These are phyloP conservation scores for Lippia alba DNA, from an alignment of 305 asterid species.

Conservation along the genomic window DNA sequence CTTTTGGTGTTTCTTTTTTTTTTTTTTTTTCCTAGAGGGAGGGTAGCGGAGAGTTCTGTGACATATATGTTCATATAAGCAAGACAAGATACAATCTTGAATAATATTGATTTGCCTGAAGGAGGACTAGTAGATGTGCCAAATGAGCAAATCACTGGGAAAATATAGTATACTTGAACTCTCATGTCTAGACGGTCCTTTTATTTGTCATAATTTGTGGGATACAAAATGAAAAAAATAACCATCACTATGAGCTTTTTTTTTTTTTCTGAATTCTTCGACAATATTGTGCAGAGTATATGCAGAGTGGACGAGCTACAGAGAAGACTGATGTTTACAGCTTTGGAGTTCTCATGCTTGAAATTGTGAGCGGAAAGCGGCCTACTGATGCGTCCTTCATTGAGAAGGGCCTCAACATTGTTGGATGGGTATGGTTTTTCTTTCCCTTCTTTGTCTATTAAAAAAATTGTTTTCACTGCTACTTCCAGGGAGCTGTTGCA, in stretches of 20 bases:
- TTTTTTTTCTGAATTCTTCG: slow-evolving; percentile 23
- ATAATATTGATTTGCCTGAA: slow-evolving; percentile 13
- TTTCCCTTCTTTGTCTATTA: slow-evolving; percentile 13
- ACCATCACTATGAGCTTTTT: slow-evolving; percentile 11
- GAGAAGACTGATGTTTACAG: slow-evolving; percentile 94
- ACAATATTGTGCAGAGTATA: slow-evolving; percentile 63
- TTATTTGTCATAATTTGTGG: neutral
- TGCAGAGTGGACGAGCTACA: slow-evolving; percentile 98
- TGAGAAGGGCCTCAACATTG: slow-evolving; percentile 96
- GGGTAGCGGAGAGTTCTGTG: neutral
- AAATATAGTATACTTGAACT: slow-evolving; percentile 23
- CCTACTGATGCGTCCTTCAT: slow-evolving; percentile 95
- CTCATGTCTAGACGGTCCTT: neutral
- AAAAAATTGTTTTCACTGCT: slow-evolving; percentile 4
- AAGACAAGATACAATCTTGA: neutral
- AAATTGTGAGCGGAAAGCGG: slow-evolving; percentile 86
- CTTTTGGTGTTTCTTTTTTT: too few relatives aligned
- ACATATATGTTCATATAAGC: neutral
- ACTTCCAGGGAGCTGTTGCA: neutral
- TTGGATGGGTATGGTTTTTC: slow-evolving; percentile 79
- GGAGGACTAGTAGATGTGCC: neutral
- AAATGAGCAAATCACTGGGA: slow-evolving; percentile 1
- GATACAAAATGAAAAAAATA: neutral
- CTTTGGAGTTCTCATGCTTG: slow-evolving; percentile 91
- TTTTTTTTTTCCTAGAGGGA: neutral